Evolutionary conservation across 108 stramenopile species (phyloP).

Genomic region (Nitzschia palea): DNA sequence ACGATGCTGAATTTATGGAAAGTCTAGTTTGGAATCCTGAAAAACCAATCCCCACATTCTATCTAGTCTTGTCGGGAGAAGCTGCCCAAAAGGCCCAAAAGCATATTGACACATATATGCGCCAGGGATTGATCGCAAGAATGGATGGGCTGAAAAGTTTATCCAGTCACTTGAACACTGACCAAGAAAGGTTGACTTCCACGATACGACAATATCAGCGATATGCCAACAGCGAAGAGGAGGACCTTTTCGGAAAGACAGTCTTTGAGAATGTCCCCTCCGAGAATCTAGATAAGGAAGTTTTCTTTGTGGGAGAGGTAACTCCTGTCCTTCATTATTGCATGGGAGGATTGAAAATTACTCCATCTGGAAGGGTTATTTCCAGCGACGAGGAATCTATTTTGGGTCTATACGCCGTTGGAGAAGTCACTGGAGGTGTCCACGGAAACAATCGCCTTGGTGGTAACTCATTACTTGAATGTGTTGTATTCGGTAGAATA

Average conservation of each 20-base stretch:
- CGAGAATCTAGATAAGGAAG: constrained; percentile 33
- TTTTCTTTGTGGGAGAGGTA: constrained; percentile 54
- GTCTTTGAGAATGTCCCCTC: constrained; percentile 47
- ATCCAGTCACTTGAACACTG: constrained; percentile 52
- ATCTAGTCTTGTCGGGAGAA: constrained; percentile 55
- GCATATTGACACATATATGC: constrained; percentile 62
- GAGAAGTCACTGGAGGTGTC: constrained; percentile 82
- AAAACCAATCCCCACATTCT: constrained; percentile 60
- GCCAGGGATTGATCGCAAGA: constrained; percentile 59
- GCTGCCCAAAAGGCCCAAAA: constrained; percentile 63
- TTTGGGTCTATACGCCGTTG: constrained; percentile 69
- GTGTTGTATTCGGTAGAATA: constrained; percentile 85
- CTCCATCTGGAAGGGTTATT: constrained; percentile 66
- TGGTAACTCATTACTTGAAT: constrained; percentile 89
- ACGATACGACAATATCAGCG: constrained; percentile 54
- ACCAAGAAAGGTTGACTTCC: constrained; percentile 28
- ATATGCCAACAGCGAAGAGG: constrained; percentile 25
- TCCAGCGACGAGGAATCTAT: constrained; percentile 37
- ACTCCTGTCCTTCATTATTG: constrained; percentile 88
- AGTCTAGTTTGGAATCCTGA: constrained; percentile 20
- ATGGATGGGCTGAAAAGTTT: constrained; percentile 52
- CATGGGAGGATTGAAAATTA: constrained; percentile 89
- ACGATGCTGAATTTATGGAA: constrained; percentile 17
- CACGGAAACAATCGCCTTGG: constrained; percentile 83
- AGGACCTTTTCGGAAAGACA: constrained; percentile 64